Percentiles rank a stretch among this genome's conserved stretches.
Conservation (phyloP, 75 land plant genomes). For the Pseudotsuga menziesii region DNA sequence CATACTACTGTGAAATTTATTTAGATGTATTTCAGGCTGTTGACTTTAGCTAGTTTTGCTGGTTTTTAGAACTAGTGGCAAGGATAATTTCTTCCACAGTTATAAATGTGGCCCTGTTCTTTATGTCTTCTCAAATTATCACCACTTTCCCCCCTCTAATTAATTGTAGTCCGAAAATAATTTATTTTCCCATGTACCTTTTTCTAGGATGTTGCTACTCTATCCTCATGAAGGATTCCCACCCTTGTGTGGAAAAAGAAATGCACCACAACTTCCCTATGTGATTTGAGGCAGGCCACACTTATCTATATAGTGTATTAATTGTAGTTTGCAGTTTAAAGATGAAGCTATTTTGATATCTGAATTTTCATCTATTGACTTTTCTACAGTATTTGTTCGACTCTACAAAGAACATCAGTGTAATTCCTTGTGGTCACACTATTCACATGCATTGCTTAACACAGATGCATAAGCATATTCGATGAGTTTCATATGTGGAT, state of each 20-base stretch:
- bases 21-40: neutral
- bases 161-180: no score
- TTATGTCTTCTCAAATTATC: no score
- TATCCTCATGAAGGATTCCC: constrained; percentile 38
- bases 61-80: constrained; percentile 66
- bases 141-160: no score
- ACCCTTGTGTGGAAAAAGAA: constrained; percentile 86
- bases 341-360: no score
- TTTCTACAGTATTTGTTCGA: constrained; percentile 73
- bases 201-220: constrained; percentile 82
- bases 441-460: constrained; percentile 76
- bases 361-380: no score
- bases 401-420: constrained; percentile 58
- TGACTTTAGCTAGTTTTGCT: no score
- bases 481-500: constrained; percentile 35
- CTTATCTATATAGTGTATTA: no score
- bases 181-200: no score
- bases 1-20: neutral
- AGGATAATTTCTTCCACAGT: constrained; percentile 86
- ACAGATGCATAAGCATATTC: constrained; percentile 75
- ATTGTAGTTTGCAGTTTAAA: no score
- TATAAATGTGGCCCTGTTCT: constrained; percentile 53
- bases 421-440: constrained; percentile 85
- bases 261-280: constrained; percentile 98
- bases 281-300: constrained; percentile 72